Conservation (phyloP, 768 basidiomycete genomes). For the Agaricus blazei region DNA sequence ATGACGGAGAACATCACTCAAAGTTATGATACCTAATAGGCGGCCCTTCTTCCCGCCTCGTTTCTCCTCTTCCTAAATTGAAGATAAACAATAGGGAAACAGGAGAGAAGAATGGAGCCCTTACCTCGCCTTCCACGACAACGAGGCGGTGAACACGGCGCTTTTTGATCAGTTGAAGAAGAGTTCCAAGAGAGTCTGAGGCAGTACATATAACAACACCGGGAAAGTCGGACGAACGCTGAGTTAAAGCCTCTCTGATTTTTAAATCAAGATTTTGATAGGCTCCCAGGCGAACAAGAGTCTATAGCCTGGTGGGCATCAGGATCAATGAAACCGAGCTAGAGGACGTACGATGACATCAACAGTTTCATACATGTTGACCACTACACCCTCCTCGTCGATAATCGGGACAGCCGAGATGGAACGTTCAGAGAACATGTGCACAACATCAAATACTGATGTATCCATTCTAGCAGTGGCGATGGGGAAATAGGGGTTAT, state of each 20-base stretch:
- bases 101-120: slow-evolving; percentile 15
- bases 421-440: slow-evolving; percentile 94
- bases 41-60: slow-evolving; percentile 79
- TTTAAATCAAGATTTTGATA: slow-evolving; percentile 96
- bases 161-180: slow-evolving; percentile 89
- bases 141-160: slow-evolving; percentile 92
- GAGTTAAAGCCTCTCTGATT: slow-evolving; percentile 86
- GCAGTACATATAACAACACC: slow-evolving; percentile 96
- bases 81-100: slow-evolving; percentile 1
- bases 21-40: slow-evolving; percentile 79
- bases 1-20: slow-evolving; percentile 85
- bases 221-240: slow-evolving; percentile 91
- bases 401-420: slow-evolving; percentile 98
- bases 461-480: slow-evolving; percentile 88
- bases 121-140: slow-evolving; percentile 87
- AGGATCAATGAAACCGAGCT: background rate
- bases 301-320: slow-evolving; percentile 42
- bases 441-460: slow-evolving; percentile 95
- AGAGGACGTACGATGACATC: slow-evolving; percentile 84
- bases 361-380: slow-evolving; percentile 97
- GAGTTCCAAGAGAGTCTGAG: slow-evolving; percentile 83
- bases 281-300: slow-evolving; percentile 87
- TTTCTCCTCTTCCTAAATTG: slow-evolving; percentile 67
- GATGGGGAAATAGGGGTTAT: slow-evolving; percentile 83
- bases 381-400: slow-evolving; percentile 86